Conservation (phyloP, 805 yeast species). For the Hanseniaspora vineae region DNA sequence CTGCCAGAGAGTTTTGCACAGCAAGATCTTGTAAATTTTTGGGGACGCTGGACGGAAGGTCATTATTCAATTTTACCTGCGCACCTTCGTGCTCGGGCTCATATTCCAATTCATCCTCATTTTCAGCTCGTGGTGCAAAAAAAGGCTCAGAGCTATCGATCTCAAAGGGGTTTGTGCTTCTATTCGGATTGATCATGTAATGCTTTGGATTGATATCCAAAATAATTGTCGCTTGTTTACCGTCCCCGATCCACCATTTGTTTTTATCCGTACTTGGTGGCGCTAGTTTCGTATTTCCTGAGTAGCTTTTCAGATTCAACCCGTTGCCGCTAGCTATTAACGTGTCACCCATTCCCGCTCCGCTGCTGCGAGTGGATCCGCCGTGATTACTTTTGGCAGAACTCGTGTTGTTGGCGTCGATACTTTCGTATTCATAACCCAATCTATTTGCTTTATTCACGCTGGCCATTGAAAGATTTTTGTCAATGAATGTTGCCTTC, state of each 20-base stretch:
- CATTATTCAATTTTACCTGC: not conserved
- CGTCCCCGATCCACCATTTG: slow-evolving; percentile 90
- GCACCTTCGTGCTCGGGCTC: not conserved
- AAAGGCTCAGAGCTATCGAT: slow-evolving; percentile 34
- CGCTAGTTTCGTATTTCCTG: slow-evolving; percentile 37
- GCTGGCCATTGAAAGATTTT: not conserved
- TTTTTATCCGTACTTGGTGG: slow-evolving; percentile 75
- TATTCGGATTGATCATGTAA: slow-evolving; percentile 52
- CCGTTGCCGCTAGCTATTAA: not conserved
- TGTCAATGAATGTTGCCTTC: not conserved
- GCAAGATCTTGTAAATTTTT: no score
- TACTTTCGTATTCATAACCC: no score
- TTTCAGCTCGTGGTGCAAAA: slow-evolving; percentile 9
- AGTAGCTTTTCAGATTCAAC: slow-evolving; percentile 11
- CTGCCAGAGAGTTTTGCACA: no score
- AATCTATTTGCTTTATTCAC: no score
- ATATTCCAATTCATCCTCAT: not conserved
- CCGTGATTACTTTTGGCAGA: not conserved
- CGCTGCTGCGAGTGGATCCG: not conserved
- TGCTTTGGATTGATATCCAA: slow-evolving; percentile 28
- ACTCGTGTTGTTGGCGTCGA: no score
- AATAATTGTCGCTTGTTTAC: slow-evolving; percentile 56
- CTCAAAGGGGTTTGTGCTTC: slow-evolving; percentile 63
- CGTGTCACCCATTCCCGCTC: not conserved
- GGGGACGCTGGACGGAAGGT: not conserved